phyloP scores from a whole-genome alignment of 2,329 filamentous ascomycete genomes.

The Colletotrichum noveboracense region DNA sequence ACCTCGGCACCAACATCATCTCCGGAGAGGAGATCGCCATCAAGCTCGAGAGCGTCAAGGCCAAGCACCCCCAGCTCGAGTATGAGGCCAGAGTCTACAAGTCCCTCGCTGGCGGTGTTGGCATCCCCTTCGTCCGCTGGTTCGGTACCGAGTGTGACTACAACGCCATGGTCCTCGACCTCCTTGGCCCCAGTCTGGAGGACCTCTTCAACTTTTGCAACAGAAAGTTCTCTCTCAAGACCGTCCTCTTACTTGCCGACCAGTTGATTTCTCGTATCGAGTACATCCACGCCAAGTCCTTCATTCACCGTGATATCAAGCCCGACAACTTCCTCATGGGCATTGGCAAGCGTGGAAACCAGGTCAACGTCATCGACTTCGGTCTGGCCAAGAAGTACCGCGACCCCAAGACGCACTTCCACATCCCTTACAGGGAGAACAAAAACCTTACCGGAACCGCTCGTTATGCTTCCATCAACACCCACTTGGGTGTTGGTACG shows the following conservation, averaged over 20 bases:
- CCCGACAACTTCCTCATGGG: constrained; percentile 99
- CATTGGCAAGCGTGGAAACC: constrained; percentile 98
- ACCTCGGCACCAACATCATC: constrained; percentile 99
- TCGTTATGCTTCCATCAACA: constrained; percentile 99
- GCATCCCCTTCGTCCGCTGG: constrained; percentile 98
- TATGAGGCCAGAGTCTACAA: constrained; percentile 97
- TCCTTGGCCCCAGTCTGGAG: constrained; percentile 93
- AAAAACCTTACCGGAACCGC: constrained; percentile 99
- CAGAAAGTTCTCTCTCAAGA: constrained; percentile 99
- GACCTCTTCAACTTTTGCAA: constrained; percentile 99
- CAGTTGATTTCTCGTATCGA: constrained; percentile 99
- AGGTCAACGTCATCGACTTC: constrained; percentile 99
- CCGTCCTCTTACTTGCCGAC: constrained; percentile 92
- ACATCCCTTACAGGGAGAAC: constrained; percentile 99
- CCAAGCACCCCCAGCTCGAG: constrained; percentile 98
- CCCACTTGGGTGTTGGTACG: constrained; percentile 90
- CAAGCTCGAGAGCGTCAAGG: constrained; percentile 99
- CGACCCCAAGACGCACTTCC: constrained; percentile 99
- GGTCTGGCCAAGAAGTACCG: constrained; percentile 99
- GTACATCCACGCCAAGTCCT: constrained; percentile 99
- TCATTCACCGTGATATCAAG: constrained; percentile 99
- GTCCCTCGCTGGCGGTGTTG: constrained; percentile 91
- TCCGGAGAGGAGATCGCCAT: constrained; percentile 99
- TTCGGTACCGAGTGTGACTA: constrained; percentile 99
- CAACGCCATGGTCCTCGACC: constrained; percentile 99